Evolutionary conservation across 345 rosid genomes (phyloP).

Genomic region (Aurinia saxatilis): DNA sequence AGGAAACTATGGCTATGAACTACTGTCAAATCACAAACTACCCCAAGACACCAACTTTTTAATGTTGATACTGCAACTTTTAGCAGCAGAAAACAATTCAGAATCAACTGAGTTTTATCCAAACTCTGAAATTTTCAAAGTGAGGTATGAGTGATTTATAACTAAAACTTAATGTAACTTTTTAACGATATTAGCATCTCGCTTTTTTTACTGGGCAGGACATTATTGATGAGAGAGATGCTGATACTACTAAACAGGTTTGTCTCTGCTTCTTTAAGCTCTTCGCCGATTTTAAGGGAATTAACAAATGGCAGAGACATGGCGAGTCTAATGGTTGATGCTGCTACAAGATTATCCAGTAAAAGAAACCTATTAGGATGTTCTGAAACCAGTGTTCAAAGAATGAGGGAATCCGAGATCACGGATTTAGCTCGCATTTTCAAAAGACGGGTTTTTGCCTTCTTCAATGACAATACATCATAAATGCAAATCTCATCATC

Average conservation of each 20-base stretch:
- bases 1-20: constrained; percentile 64
- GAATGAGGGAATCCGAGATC: constrained; percentile 53
- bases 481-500: background rate
- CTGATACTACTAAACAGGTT: constrained; percentile 77
- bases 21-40: constrained; percentile 43
- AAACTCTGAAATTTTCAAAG: constrained; percentile 42
- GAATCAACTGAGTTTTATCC: constrained; percentile 35
- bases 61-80: constrained; percentile 56
- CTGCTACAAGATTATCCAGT: constrained; percentile 57
- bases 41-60: constrained; percentile 52
- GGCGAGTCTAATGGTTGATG: constrained; percentile 66
- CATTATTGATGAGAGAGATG: constrained; percentile 61
- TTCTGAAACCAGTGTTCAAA: constrained; percentile 26
- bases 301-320: constrained; percentile 67
- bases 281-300: constrained; percentile 41
- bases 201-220: constrained; percentile 31
- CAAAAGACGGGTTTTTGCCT: constrained; percentile 57
- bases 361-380: constrained; percentile 25
- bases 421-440: constrained; percentile 55
- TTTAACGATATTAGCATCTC: background rate
- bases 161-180: background rate
- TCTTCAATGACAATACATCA: constrained; percentile 40
- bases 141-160: constrained; percentile 21
- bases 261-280: constrained; percentile 51
- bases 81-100: constrained; percentile 52